Percentiles rank a stretch among this genome's conserved stretches.
phyloP scores from a whole-genome alignment of 306 rosid genomes.

The Astragalus glycyphyllos region DNA sequence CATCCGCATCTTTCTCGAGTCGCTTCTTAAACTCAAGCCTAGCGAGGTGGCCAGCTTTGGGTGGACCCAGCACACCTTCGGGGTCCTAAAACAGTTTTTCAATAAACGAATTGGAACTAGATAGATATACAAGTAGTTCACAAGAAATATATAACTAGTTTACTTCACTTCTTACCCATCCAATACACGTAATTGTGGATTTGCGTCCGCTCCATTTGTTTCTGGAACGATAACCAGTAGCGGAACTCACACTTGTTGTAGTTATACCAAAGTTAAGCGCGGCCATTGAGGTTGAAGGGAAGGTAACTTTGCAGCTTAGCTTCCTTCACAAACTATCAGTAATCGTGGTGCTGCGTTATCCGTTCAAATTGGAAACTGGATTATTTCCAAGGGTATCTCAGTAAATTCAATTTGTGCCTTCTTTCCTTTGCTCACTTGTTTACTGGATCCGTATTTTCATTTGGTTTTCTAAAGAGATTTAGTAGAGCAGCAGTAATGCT shows the following conservation, averaged over 20 bases:
- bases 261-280: constrained; percentile 69
- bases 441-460: too few species aligned
- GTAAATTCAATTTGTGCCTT: too few species aligned
- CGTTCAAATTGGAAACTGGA: too few species aligned
- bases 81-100: constrained; percentile 65
- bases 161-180: constrained; percentile 60
- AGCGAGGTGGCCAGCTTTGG: constrained; percentile 79
- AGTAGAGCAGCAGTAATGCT: too few species aligned
- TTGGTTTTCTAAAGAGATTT: too few species aligned
- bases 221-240: constrained; percentile 24
- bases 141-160: background rate
- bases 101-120: background rate
- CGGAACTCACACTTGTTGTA: constrained; percentile 39
- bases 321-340: too few species aligned
- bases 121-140: background rate
- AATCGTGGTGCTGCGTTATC: too few species aligned
- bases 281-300: constrained; percentile 64
- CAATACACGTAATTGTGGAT: constrained; percentile 57
- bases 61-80: constrained; percentile 73
- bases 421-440: too few species aligned
- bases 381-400: too few species aligned
- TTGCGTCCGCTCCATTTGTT: constrained; percentile 24
- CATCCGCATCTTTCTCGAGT: constrained; percentile 77
- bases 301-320: too few species aligned
- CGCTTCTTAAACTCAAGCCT: constrained; percentile 67